Conservation (phyloP, 1,139 yeast species). For the Candida smagusa region DNA sequence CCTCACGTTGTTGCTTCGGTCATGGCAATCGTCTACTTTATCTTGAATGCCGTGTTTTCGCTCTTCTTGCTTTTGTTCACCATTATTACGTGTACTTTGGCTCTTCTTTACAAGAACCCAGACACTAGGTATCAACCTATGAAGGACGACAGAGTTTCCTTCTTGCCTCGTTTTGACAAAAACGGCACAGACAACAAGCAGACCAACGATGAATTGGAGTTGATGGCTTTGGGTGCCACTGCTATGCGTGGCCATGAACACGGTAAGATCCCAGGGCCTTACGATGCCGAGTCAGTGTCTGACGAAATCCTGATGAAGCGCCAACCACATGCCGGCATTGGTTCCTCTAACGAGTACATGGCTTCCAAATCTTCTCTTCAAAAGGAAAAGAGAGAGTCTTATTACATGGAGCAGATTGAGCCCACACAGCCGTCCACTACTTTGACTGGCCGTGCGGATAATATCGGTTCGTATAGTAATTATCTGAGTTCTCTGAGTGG, state of each 20-base stretch:
- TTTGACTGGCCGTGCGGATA: constrained; percentile 41
- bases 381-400: constrained; percentile 31
- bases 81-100: constrained; percentile 80
- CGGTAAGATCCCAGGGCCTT: constrained; percentile 20
- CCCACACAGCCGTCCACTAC: constrained; percentile 47
- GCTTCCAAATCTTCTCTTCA: constrained; percentile 9
- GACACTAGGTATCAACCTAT: constrained; percentile 95
- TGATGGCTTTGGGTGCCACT: constrained; percentile 84
- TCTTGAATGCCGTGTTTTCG: constrained; percentile 87
- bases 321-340: constrained; percentile 4
- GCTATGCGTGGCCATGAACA: constrained; percentile 79
- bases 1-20: constrained; percentile 87
- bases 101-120: constrained; percentile 84
- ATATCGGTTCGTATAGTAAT: constrained; percentile 23
- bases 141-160: constrained; percentile 94
- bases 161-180: constrained; percentile 60
- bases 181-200: constrained; percentile 24
- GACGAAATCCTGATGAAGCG: constrained; percentile 28
- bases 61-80: constrained; percentile 78
- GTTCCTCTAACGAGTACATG: background rate
- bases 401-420: constrained; percentile 29
- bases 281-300: constrained; percentile 30
- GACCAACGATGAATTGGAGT: constrained; percentile 63
- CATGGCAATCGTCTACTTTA: constrained; percentile 89
- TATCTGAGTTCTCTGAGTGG: constrained; percentile 10